A percentile compares a stretch with the other conserved stretches of the same genome.
Evolutionary conservation across 306 rosid genomes (phyloP).

Genomic region (Castanopsis chinensis): DNA sequence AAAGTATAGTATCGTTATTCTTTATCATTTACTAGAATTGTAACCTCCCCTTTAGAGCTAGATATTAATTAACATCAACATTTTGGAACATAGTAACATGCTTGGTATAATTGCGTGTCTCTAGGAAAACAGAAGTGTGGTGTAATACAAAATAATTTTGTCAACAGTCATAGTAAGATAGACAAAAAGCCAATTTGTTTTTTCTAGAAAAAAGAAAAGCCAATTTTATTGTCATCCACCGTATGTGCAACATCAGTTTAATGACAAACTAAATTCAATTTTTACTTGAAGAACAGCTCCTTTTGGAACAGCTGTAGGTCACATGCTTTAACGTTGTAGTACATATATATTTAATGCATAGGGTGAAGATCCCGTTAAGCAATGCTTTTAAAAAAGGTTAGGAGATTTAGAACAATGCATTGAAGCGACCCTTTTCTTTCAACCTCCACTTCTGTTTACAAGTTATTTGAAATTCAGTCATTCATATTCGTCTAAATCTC

Average conservation of each 20-base stretch:
- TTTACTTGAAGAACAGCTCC: constrained; percentile 16
- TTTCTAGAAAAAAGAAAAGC: not conserved
- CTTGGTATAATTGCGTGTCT: not conserved
- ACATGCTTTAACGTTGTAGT: constrained; percentile 28
- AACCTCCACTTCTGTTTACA: not conserved
- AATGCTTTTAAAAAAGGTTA: constrained; percentile 12
- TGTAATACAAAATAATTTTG: not conserved
- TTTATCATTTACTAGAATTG: no score
- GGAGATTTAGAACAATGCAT: constrained; percentile 12
- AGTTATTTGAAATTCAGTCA: not conserved
- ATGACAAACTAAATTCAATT: not conserved
- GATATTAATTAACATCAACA: constrained; percentile 12
- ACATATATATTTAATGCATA: constrained; percentile 3
- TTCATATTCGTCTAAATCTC: not conserved
- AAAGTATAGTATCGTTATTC: no score
- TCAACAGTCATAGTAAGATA: not conserved
- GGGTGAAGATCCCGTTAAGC: constrained; percentile 34
- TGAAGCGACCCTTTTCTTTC: constrained; percentile 6
- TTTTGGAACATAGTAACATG: constrained; percentile 32
- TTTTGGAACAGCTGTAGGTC: constrained; percentile 12
- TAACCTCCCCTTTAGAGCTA: no score
- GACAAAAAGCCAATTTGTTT: not conserved
- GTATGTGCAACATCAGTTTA: constrained; percentile 11
- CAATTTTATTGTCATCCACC: not conserved
- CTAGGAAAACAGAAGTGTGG: not conserved